Base-by-base conservation (phyloP, 352 stramenopile genomes). In the Plasmopara viticola region DNA sequence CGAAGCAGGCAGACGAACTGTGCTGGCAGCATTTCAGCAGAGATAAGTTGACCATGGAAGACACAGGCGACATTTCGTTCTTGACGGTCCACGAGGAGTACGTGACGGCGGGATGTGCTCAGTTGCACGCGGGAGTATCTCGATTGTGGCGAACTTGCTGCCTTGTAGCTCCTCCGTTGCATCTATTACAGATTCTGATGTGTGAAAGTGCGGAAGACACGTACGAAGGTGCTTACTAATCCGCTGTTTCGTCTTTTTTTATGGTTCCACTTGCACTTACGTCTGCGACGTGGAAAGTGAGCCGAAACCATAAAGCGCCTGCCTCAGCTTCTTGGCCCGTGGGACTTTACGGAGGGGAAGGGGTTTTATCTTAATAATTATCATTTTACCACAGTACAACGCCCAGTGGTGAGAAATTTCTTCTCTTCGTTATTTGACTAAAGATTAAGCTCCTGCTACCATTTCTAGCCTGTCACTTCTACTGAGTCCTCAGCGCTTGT, bases 1-100 rank as follows among this genome's bases (percentile, higher is more conserved):
- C 57, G 40, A 51, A 61, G 29, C 53, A 71, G 34, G 38, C 40
- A 14, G 48, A 66, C 41, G 53, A 64, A 18, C 40, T 64, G 20
- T 25, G 20, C 20, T 25, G 20, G 3, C 20, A 25, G 48, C 44
- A 56, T 40, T 52, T 67, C 13, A 45, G 56, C 54, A 56, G 42
- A 15, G 35, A 51, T 31, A 18, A 44, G 56, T 14, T 47, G 17
- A 46, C 45, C 42, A 63, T 66, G 13, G 51, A 34, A 29, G 54
- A 68, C 13, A 64, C 45, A 18, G 60, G 53, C 9, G 57, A 56
- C 51, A 75, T 39, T n/a, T 72, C 58, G 43, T 79, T 69, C 20
- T 66, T 78, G 48, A 75, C 68, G 5, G 71, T 77, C 47, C 66
- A 70, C 42, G 66, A 78, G 44, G 70, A 60, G 48, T 66, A 62